A percentile compares a stretch with the other conserved stretches of the same genome.
These are phyloP conservation scores for Globisporangium paroecandrum DNA, from an alignment of 352 stramenopile genomes.

Conservation along the genomic window DNA sequence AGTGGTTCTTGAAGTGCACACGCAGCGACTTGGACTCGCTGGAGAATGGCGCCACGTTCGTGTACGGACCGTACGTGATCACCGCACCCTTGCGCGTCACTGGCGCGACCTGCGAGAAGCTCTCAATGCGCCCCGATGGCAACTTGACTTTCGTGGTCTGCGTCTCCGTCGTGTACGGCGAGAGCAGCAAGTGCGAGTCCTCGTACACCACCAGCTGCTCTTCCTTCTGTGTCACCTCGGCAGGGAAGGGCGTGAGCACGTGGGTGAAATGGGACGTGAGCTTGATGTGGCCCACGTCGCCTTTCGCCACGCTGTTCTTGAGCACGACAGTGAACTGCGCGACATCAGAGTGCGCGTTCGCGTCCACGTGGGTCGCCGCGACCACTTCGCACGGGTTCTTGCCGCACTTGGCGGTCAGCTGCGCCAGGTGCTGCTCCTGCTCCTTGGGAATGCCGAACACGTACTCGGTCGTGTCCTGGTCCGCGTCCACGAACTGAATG, in stretches of 20 bases:
- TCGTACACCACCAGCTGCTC: conserved; percentile 85
- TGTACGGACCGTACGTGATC: conserved; percentile 80
- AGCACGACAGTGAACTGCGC: conserved; percentile 74
- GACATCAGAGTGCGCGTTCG: conserved; percentile 27
- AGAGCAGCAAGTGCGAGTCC: conserved; percentile 59
- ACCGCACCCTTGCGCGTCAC: conserved; percentile 66
- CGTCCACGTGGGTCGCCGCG: conserved; percentile 28
- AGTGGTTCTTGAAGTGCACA: conserved; percentile 87
- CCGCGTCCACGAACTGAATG: conserved; percentile 68
- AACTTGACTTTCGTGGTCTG: conserved; percentile 88
- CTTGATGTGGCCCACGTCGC: conserved; percentile 60
- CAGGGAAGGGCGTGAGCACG: conserved; percentile 74
- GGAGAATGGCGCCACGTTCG: conserved; percentile 47
- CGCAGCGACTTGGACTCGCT: conserved; percentile 32
- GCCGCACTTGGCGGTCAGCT: conserved; percentile 68
- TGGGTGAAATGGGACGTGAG: conserved; percentile 76
- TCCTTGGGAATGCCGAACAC: conserved; percentile 53
- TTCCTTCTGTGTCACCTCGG: conserved; percentile 73
- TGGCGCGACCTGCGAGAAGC: conserved; percentile 53
- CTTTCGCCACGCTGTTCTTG: conserved; percentile 48
- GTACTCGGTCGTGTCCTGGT: conserved; percentile 56
- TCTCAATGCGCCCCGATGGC: conserved; percentile 68
- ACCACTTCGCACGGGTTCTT: conserved; percentile 72
- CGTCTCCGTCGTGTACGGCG: conserved; percentile 69
- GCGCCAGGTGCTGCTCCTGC: conserved; percentile 51